Percentiles rank a stretch among this genome's conserved stretches.
Conservation (phyloP, 164 flowering plant genomes). For the Taxillus chinensis region DNA sequence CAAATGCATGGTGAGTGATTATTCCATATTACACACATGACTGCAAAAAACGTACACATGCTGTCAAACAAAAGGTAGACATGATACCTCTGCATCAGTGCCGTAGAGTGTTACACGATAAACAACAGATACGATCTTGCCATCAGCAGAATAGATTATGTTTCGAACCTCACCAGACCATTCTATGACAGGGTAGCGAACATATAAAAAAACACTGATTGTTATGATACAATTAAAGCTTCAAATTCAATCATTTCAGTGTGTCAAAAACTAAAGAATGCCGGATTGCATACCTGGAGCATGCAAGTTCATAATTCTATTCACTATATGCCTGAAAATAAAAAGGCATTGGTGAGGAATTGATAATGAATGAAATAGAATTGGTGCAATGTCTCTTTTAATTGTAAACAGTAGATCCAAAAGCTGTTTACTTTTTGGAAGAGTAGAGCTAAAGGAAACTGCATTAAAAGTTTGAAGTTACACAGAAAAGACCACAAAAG, state of each 20-base stretch:
- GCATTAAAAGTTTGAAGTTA: too few relatives aligned
- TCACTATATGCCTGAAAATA: conserved; percentile 71
- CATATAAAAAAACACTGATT: too few relatives aligned
- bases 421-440: too few relatives aligned
- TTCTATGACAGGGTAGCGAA: conserved; percentile 31
- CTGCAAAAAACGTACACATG: neutral
- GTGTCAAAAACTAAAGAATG: too few relatives aligned
- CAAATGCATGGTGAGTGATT: too few relatives aligned
- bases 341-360: conserved; percentile 2
- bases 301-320: conserved; percentile 79
- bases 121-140: conserved; percentile 71
- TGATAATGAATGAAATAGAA: neutral
- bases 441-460: too few relatives aligned
- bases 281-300: conserved; percentile 53
- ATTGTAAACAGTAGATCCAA: too few relatives aligned
- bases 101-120: conserved; percentile 92
- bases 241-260: too few relatives aligned
- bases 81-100: conserved; percentile 69
- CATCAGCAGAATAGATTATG: conserved; percentile 77
- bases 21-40: neutral
- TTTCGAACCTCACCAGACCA: conserved; percentile 92
- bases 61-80: neutral
- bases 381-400: too few relatives aligned
- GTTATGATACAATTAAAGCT: too few relatives aligned
- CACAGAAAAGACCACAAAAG: too few relatives aligned